Conservation (phyloP, 495 filamentous ascomycete genomes). For the Hypomontagnella monticulosa region DNA sequence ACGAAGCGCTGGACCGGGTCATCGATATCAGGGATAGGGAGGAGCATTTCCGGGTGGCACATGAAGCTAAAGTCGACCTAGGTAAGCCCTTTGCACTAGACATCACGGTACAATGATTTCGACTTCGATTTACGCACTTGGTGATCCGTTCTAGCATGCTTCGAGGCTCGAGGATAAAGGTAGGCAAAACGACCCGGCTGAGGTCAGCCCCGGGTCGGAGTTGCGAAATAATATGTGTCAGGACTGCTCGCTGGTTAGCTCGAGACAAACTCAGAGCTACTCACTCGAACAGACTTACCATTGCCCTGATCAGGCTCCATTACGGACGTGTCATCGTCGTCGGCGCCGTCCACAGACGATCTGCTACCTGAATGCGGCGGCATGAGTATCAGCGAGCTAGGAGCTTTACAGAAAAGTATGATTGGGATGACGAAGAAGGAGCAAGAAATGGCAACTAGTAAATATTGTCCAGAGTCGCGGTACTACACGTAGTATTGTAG, state of each 20-base stretch:
- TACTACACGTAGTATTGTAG: no score
- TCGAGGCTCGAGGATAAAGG: conserved; percentile 96
- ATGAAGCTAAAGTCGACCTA: conserved; percentile 79
- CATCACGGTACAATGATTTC: neutral
- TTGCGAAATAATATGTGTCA: conserved; percentile 96
- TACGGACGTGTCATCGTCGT: conserved; percentile 77
- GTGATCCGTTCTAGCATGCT: conserved; percentile 99
- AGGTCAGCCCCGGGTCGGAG: conserved; percentile 94
- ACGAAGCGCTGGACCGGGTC: conserved; percentile 93
- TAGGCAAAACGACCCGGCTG: conserved; percentile 92
- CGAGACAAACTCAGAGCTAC: neutral
- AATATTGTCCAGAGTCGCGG: neutral
- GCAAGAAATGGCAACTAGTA: neutral
- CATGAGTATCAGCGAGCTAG: conserved; percentile 29
- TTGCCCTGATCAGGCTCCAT: conserved; percentile 82
- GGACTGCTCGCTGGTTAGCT: conserved; percentile 62
- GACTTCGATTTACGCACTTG: conserved; percentile 69
- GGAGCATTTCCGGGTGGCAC: conserved; percentile 96
- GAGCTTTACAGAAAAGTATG: neutral
- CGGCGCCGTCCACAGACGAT: conserved; percentile 56
- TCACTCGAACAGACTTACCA: conserved; percentile 56
- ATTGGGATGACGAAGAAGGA: neutral
- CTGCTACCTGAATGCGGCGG: conserved; percentile 53
- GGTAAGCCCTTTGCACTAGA: conserved; percentile 38
- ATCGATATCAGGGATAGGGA: conserved; percentile 85